These are phyloP conservation scores for Berberis vulgaris DNA, from an alignment of 164 flowering plant genomes.

Conservation along the genomic window DNA sequence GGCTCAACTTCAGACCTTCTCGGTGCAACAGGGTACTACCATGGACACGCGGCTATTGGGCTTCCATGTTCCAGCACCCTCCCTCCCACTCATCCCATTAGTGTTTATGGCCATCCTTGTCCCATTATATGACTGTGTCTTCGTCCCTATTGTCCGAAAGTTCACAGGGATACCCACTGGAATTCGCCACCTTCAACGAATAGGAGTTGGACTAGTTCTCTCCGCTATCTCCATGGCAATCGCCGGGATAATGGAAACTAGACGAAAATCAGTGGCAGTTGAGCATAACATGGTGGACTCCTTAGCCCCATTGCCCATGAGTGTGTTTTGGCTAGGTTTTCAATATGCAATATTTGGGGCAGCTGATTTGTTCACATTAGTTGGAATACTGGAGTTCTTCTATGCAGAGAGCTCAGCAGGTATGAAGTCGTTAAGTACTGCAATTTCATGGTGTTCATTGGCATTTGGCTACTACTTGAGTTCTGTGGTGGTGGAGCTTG, in stretches of 20 bases:
- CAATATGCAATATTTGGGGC: conserved; percentile 59
- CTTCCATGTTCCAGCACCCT: conserved; percentile 68
- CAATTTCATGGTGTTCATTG: conserved; percentile 63
- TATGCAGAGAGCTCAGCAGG: conserved; percentile 50
- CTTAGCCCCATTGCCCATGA: conserved; percentile 5
- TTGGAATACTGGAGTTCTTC: conserved; percentile 67
- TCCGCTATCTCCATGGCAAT: conserved; percentile 71
- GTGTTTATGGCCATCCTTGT: conserved; percentile 55
- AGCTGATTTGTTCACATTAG: conserved; percentile 72
- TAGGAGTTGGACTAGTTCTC: conserved; percentile 58
- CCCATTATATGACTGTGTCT: conserved; percentile 55
- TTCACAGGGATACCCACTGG: conserved; percentile 54
- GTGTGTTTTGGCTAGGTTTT: conserved; percentile 60
- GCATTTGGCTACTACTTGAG: conserved; percentile 70
- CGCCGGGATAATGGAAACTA: conserved; percentile 57
- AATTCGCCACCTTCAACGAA: conserved; percentile 51
- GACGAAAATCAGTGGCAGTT: conserved; percentile 17
- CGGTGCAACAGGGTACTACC: conserved; percentile 20
- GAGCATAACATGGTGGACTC: conserved; percentile 4
- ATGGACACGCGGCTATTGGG: conserved; percentile 44
- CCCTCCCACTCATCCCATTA: conserved; percentile 68
- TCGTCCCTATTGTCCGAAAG: conserved; percentile 50
- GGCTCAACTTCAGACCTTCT: no score
- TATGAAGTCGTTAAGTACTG: conserved; percentile 66
- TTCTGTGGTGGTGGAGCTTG: conserved; percentile 10